These are phyloP conservation scores for Suhomyces maxii DNA, from an alignment of 1,139 yeast genomes.

Conservation along the genomic window DNA sequence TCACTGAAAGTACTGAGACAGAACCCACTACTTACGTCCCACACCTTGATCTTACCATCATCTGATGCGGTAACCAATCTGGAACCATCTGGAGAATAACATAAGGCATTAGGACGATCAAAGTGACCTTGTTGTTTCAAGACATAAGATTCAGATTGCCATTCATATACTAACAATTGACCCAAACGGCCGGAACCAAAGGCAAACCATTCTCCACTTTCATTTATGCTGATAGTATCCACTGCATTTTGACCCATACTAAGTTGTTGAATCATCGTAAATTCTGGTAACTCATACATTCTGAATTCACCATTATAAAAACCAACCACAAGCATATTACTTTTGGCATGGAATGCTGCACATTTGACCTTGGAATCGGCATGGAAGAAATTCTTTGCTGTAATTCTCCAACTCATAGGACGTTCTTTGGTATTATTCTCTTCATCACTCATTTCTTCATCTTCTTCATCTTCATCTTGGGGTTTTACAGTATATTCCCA, in stretches of 20 bases:
- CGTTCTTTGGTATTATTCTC: conserved; percentile 11
- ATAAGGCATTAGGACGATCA: conserved; percentile 79
- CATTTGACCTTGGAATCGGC: conserved; percentile 76
- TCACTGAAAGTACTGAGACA: conserved; percentile 90
- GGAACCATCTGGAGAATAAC: conserved; percentile 94
- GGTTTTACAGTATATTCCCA: conserved; percentile 80
- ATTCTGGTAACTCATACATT: conserved; percentile 76
- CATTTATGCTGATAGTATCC: conserved; percentile 76
- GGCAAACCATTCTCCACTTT: conserved; percentile 95
- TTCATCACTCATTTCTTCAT: conserved; percentile 29
- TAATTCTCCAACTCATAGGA: conserved; percentile 77
- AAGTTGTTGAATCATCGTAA: conserved; percentile 77
- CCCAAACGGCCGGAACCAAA: conserved; percentile 90
- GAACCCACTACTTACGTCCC: conserved; percentile 94
- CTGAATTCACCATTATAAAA: conserved; percentile 89
- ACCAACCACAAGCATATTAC: conserved; percentile 83
- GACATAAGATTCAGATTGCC: conserved; percentile 97
- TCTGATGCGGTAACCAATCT: conserved; percentile 91
- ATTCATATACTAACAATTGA: conserved; percentile 94
- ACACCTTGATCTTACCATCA: conserved; percentile 93
- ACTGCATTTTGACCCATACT: conserved; percentile 92
- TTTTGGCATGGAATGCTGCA: conserved; percentile 74
- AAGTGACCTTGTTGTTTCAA: conserved; percentile 97
- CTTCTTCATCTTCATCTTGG: conserved; percentile 34
- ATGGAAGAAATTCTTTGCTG: conserved; percentile 70